Conservation (phyloP, 192 early-diverging fungal genomes). For the Backusella macrospora region DNA sequence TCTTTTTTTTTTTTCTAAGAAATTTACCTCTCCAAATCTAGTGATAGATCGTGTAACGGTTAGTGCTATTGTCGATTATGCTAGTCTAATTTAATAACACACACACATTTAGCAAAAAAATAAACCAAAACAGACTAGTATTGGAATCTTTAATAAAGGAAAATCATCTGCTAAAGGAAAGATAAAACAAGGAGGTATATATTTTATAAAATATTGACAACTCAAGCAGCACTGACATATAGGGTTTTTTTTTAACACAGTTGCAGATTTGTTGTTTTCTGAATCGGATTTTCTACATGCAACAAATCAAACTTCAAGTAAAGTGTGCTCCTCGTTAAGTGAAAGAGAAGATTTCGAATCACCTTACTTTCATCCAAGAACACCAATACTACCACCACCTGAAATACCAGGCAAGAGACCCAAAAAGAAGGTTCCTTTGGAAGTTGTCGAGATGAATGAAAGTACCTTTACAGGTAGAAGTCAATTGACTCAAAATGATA, state of each 20-base stretch:
- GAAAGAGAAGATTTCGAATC: neutral
- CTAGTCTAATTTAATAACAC: neutral
- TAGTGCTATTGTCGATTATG: neutral
- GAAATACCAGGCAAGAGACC: neutral
- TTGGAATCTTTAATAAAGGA: constrained; percentile 27
- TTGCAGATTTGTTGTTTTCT: constrained; percentile 11
- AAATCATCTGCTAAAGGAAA: constrained; percentile 23
- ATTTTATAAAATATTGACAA: neutral
- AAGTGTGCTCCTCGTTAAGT: neutral
- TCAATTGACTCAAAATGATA: neutral
- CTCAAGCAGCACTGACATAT: neutral
- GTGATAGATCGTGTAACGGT: constrained; percentile 11
- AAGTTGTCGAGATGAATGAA: neutral
- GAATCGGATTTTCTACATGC: constrained; percentile 4
- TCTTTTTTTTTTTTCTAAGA: neutral
- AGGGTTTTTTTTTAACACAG: constrained; percentile 1
- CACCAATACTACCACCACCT: neutral
- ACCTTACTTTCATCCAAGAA: neutral
- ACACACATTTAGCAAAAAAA: constrained; percentile 1
- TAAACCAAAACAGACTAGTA: neutral
- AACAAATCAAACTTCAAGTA: neutral
- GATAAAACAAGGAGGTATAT: neutral
- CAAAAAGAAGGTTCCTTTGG: neutral
- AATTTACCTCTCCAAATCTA: constrained; percentile 18
- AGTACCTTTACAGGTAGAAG: neutral